A percentile compares a stretch with the other conserved stretches of the same genome.
Evolutionary conservation across 192 early-diverging fungal genomes (phyloP).

Genomic region (Gorgonomyces haynaldii): DNA sequence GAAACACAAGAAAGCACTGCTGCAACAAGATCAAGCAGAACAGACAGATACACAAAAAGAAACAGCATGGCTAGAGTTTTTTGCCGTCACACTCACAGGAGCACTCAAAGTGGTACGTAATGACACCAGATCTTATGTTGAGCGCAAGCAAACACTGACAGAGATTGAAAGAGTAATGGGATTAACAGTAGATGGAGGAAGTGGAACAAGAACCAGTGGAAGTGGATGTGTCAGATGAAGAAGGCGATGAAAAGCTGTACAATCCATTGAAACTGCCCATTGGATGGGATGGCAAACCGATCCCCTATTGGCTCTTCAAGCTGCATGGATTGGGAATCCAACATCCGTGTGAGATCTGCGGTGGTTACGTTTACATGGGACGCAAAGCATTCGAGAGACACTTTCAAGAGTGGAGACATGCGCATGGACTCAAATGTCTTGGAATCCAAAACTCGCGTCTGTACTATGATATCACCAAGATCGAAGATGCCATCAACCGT

Average conservation of each 20-base stretch:
- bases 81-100: constrained; percentile 47
- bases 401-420: constrained; percentile 91
- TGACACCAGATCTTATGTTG: constrained; percentile 77
- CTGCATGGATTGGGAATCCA: constrained; percentile 90
- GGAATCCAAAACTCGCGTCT: constrained; percentile 85
- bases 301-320: constrained; percentile 98
- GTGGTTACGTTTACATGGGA: constrained; percentile 88
- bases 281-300: constrained; percentile 98
- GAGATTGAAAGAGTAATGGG: constrained; percentile 63
- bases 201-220: constrained; percentile 57
- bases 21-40: constrained; percentile 22
- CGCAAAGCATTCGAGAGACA: constrained; percentile 93
- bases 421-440: constrained; percentile 82
- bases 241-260: constrained; percentile 82
- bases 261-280: constrained; percentile 92
- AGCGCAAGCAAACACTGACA: constrained; percentile 84
- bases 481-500: constrained; percentile 81
- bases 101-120: constrained; percentile 40
- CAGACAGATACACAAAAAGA: constrained; percentile 5
- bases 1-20: constrained; percentile 89
- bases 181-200: constrained; percentile 1
- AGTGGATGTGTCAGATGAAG: constrained; percentile 46
- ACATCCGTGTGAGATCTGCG: constrained; percentile 95
- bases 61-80: not conserved
- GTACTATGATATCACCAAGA: constrained; percentile 82